These are phyloP conservation scores for Candida nemodendra DNA, from an alignment of 805 yeast genomes.

Conservation along the genomic window DNA sequence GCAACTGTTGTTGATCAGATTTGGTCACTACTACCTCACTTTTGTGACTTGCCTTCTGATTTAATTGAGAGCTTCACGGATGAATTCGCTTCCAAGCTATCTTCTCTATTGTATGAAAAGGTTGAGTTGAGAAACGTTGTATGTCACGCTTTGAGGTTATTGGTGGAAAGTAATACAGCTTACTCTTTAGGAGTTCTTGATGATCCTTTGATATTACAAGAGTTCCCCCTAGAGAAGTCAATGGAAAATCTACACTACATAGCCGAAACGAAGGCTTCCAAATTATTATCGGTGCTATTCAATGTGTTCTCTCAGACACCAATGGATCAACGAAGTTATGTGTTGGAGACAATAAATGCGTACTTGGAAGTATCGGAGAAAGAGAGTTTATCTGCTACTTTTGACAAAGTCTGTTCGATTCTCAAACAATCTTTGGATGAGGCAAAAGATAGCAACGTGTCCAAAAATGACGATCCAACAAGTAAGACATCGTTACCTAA, in stretches of 20 bases:
- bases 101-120: slow-evolving; percentile 71
- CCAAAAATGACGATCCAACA: slow-evolving; percentile 35
- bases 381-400: slow-evolving; percentile 69
- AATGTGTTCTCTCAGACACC: slow-evolving; percentile 90
- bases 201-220: slow-evolving; percentile 56
- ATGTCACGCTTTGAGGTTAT: slow-evolving; percentile 73
- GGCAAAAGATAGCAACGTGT: slow-evolving; percentile 24
- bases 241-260: slow-evolving; percentile 59
- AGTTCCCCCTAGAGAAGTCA: slow-evolving; percentile 60
- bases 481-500: slow-evolving; percentile 42
- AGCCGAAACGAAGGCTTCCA: slow-evolving; percentile 58
- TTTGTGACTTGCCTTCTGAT: slow-evolving; percentile 84
- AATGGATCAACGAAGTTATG: slow-evolving; percentile 78
- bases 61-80: slow-evolving; percentile 62
- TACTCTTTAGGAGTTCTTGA: slow-evolving; percentile 61
- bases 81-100: slow-evolving; percentile 71
- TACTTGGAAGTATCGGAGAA: slow-evolving; percentile 68
- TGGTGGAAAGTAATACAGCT: slow-evolving; percentile 73
- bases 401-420: slow-evolving; percentile 80
- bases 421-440: slow-evolving; percentile 69
- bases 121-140: slow-evolving; percentile 76
- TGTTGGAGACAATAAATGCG: slow-evolving; percentile 82
- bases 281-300: slow-evolving; percentile 81
- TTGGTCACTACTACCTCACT: slow-evolving; percentile 88
- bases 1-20: slow-evolving; percentile 86